Evolutionary conservation across 2,329 filamentous ascomycete species (phyloP).

Genomic region (Aureobasidium vineae): DNA sequence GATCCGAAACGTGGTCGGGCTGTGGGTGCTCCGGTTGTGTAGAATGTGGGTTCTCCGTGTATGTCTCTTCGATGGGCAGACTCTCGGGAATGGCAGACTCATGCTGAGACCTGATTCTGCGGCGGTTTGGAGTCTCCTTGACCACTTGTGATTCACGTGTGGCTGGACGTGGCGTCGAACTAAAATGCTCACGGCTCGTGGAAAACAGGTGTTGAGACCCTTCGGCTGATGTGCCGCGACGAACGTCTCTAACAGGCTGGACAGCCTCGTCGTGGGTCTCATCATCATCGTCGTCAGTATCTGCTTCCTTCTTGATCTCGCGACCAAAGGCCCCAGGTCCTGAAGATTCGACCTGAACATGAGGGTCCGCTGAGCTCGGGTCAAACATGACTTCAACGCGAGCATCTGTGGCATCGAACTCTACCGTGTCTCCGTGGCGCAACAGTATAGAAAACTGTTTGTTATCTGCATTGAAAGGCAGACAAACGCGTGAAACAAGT

Average conservation of each 20-base stretch:
- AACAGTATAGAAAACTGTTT: not conserved
- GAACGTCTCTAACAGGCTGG: not conserved
- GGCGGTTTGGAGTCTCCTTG: slow-evolving; percentile 7
- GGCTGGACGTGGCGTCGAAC: not conserved
- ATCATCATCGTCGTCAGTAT: slow-evolving; percentile 15
- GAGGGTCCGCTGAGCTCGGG: not conserved
- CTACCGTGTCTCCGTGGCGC: slow-evolving; percentile 10
- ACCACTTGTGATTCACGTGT: slow-evolving; percentile 14
- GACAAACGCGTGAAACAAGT: not conserved
- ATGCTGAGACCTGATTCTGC: not conserved
- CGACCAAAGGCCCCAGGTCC: not conserved
- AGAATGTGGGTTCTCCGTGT: not conserved
- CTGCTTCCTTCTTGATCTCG: slow-evolving; percentile 4
- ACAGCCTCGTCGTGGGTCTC: slow-evolving; percentile 3
- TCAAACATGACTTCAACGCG: not conserved
- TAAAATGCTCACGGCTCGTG: slow-evolving; percentile 21
- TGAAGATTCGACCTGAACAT: slow-evolving; percentile 19
- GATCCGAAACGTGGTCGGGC: not conserved
- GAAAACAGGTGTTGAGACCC: slow-evolving; percentile 19
- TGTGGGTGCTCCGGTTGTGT: not conserved
- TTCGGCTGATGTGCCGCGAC: slow-evolving; percentile 3
- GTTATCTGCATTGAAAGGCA: not conserved
- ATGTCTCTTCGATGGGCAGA: not conserved
- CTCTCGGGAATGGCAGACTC: slow-evolving; percentile 17
- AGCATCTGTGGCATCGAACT: not conserved